phyloP scores from a whole-genome alignment of 768 basidiomycete species.

The Leccinum incarnatum region DNA sequence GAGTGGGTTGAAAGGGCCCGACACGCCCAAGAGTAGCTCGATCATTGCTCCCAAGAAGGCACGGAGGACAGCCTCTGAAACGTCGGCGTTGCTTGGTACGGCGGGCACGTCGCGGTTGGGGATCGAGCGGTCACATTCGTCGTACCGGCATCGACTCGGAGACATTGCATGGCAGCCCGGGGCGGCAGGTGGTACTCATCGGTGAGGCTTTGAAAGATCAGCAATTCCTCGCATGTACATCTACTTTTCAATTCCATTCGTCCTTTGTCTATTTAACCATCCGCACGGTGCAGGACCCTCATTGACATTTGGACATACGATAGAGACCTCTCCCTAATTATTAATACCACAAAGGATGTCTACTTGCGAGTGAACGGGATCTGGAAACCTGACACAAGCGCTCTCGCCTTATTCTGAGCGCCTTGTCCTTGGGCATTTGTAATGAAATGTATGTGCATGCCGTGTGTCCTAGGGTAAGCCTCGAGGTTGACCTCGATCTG shows the following conservation, averaged over 20 bases:
- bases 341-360: conserved; percentile 14
- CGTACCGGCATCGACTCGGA: conserved; percentile 52
- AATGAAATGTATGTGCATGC: conserved; percentile 93
- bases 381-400: conserved; percentile 87
- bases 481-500: conserved; percentile 95
- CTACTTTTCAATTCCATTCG: conserved; percentile 14
- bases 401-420: conserved; percentile 85
- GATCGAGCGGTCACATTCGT: conserved; percentile 35
- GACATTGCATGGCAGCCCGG: conserved; percentile 60
- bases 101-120: conserved; percentile 29
- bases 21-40: conserved; percentile 37
- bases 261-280: conserved; percentile 20
- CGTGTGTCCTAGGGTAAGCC: conserved; percentile 78
- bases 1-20: conserved; percentile 29
- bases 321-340: conserved; percentile 27
- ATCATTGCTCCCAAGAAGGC: conserved; percentile 61
- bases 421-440: conserved; percentile 87
- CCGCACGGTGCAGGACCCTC: conserved; percentile 26
- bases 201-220: conserved; percentile 13
- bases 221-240: conserved; percentile 8
- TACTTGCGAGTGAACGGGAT: conserved; percentile 71
- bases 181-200: conserved; percentile 10
- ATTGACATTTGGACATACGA: conserved; percentile 25
- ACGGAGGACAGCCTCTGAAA: conserved; percentile 71
- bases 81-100: conserved; percentile 37